Evolutionary conservation across 1,139 yeast genomes (phyloP).

Genomic region (Blastobotrys persicus): DNA sequence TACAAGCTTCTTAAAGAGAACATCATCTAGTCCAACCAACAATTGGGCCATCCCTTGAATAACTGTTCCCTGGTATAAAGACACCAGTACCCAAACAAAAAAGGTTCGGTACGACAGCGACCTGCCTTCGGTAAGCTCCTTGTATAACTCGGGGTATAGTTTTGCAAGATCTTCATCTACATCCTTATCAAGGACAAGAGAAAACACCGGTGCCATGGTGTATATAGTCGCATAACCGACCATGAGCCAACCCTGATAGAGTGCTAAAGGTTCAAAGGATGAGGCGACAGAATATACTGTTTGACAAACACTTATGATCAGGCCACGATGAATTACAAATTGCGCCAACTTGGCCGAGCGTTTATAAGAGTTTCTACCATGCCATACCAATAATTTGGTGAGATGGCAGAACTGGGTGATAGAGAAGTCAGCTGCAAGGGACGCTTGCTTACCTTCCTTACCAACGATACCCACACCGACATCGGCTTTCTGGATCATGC

Average conservation of each 20-base stretch:
- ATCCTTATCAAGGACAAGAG: constrained; percentile 86
- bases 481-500: constrained; percentile 98
- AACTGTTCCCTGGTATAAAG: constrained; percentile 77
- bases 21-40: constrained; percentile 60
- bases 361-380: constrained; percentile 95
- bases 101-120: constrained; percentile 85
- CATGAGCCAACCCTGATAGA: constrained; percentile 96
- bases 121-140: constrained; percentile 84
- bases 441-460: constrained; percentile 96
- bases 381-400: constrained; percentile 89
- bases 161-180: constrained; percentile 87
- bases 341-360: constrained; percentile 93
- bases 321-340: constrained; percentile 93
- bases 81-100: constrained; percentile 85
- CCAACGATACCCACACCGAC: constrained; percentile 99
- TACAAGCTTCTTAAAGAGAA: constrained; percentile 70
- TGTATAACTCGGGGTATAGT: constrained; percentile 90
- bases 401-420: constrained; percentile 88
- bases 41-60: constrained; percentile 80
- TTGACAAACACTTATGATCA: constrained; percentile 93
- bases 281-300: constrained; percentile 88
- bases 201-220: constrained; percentile 98
- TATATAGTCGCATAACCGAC: constrained; percentile 97
- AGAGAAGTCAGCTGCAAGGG: constrained; percentile 95
- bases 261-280: constrained; percentile 85